Base-by-base conservation (phyloP, 371 early-diverging fungal species). In the Actinomortierella wolfii region DNA sequence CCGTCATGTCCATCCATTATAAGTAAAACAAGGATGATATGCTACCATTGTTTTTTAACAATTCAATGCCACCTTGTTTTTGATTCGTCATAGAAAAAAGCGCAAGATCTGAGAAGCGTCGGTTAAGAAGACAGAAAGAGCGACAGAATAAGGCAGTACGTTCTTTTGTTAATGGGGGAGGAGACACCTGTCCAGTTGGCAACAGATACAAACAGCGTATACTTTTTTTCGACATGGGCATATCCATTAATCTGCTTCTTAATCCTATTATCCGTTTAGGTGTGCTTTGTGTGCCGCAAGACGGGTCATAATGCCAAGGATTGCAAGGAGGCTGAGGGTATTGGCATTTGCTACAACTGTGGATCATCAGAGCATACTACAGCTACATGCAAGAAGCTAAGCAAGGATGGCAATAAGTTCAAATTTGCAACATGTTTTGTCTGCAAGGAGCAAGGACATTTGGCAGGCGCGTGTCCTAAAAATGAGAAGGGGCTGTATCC, bases 401-500 rank as follows among this genome's bases (percentile, higher is more conserved):
- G 79, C 54, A 86, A 81, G 67, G 77, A 81, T 34, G 81, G 85
- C 80, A 82, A 76, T 55, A 68, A 80, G 53, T 83, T 89, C 46
- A 79, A 85, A 25, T 90, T 79, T 79, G 90, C 96, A 3, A 84
- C 81, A 29, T 97, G 97, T 64, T 96, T 90, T 79, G 82, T 95
- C 41, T 97, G 97, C 79, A 87, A 89, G 46, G 81, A 78, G 51
- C 79, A 81, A 26, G 97, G 97, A 1, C 97, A 97, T 67, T 76
- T 97, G 53, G 82, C 95, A 23, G 77, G 87, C 25, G 77, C 86
- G 57, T 97, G 97, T 57, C 88, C 90, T 11, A 79, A 92, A 74
- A 97, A 97, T 78, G 90, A 90, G 26, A 83, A 85, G 59, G 97
- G 97, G 2, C 55, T 97, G 61, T 96, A 96, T 69, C 94, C 94